Evolutionary conservation across 2,329 filamentous ascomycete genomes (phyloP).

Genomic region (Trichoderma koningiopsis): DNA sequence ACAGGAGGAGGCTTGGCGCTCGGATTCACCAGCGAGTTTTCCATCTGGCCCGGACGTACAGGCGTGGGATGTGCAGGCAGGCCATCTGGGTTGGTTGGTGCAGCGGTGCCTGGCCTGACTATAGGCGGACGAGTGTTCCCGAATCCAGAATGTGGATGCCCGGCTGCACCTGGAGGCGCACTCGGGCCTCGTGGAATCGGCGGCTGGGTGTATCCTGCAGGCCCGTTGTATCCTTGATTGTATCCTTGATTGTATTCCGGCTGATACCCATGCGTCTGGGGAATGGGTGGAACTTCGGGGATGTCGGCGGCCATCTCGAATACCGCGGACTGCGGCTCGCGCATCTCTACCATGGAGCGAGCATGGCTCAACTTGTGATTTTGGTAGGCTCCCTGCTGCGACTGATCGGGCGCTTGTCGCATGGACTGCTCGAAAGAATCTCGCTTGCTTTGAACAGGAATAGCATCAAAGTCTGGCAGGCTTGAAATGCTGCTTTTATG

Average conservation of each 20-base stretch:
- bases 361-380: slow-evolving; percentile 59
- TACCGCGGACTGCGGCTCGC: slow-evolving; percentile 65
- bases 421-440: slow-evolving; percentile 54
- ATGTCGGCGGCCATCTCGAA: slow-evolving; percentile 73
- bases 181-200: slow-evolving; percentile 37
- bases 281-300: slow-evolving; percentile 57
- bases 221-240: slow-evolving; percentile 30
- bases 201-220: slow-evolving; percentile 34
- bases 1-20: slow-evolving; percentile 61
- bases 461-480: slow-evolving; percentile 50
- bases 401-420: slow-evolving; percentile 44
- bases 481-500: slow-evolving; percentile 31
- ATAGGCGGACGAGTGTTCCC: slow-evolving; percentile 18
- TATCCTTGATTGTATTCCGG: neutral
- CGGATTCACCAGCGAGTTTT: slow-evolving; percentile 58
- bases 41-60: slow-evolving; percentile 63
- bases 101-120: slow-evolving; percentile 31
- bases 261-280: slow-evolving; percentile 32
- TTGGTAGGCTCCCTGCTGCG: slow-evolving; percentile 54
- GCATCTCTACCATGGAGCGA: slow-evolving; percentile 68
- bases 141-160: slow-evolving; percentile 25
- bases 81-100: slow-evolving; percentile 45
- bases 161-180: slow-evolving; percentile 35
- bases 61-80: slow-evolving; percentile 64
- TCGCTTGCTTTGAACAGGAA: slow-evolving; percentile 38